Conservation (phyloP, 129 eudicot genomes). For the Saposhnikovia divaricata region DNA sequence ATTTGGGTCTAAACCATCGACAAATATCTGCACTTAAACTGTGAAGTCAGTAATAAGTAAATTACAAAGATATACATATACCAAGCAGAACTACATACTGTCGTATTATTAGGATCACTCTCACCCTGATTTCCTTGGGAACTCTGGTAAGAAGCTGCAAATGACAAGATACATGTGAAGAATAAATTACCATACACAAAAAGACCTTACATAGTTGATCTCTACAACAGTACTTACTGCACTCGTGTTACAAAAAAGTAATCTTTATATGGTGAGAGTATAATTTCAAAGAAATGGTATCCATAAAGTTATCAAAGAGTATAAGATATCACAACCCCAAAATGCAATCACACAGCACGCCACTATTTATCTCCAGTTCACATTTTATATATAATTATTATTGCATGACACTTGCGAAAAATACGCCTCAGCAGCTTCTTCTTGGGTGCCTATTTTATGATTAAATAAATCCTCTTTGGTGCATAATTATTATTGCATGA, state of each 20-base stretch:
- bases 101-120: slow-evolving; percentile 91
- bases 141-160: slow-evolving; percentile 79
- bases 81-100: too few species aligned
- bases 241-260: not conserved
- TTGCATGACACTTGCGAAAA: not conserved
- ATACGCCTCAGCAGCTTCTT: too few species aligned
- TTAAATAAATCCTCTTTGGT: too few species aligned
- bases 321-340: not conserved
- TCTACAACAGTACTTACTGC: not conserved
- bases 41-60: slow-evolving; percentile 4
- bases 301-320: too few species aligned
- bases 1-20: slow-evolving; percentile 87
- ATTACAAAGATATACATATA: not conserved
- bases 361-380: not conserved
- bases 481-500: too few species aligned
- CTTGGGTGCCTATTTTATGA: too few species aligned
- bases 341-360: not conserved
- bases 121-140: slow-evolving; percentile 90
- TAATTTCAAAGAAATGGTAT: not conserved
- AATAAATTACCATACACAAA: not conserved
- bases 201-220: not conserved
- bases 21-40: slow-evolving; percentile 62
- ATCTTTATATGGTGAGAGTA: not conserved
- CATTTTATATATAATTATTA: not conserved
- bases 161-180: slow-evolving; percentile 21